Base-by-base conservation (phyloP, 805 yeast genomes). In the Nakazawaea pomicola region DNA sequence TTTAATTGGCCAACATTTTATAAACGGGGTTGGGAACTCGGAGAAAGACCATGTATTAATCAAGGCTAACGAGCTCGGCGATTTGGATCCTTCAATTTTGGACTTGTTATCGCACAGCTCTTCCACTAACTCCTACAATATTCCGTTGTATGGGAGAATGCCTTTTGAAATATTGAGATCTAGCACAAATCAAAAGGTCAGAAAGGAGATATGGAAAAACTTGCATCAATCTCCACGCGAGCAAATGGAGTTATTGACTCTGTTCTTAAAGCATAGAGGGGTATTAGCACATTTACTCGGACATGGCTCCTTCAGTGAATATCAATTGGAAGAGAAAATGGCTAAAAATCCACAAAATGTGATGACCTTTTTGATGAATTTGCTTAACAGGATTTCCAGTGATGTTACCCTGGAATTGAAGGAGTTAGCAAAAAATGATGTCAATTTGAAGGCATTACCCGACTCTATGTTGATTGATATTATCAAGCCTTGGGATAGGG, bases 401-500 rank as follows among this genome's bases (percentile, higher is more conserved):
- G 72, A 72, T 15, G 85, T 93, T 0, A 58, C 68, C 4, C 52
- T 61, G 4, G 97, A 91, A 59, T 53, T 89, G 9, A 61, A 61
- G 41, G 49, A 57, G 4, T 61, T 86, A 25, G 70, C 74, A 20
- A 55, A 62, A 21, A 52, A 48, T 30, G 62, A 60, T 37, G 53
- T 48, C 3, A 50, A 43, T 8, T 36, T 14, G 46, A 52, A 9
- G 30, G 43, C 43, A 47, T 48, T 54, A 9, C 49, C 60, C 23
- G 68, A 63, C 43, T 63, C 61, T 14, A 70, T 71, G 17, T 60
- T 78, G 2, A 56, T 74, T 4, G 60, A 61, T 7, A 57, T 60
- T 10, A 69, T 89, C 24, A 74, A 78, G 45, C 96, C 96, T 1
- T 93, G 98, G 98, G 98, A 93, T 59, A 72, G 95, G 46, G 95